phyloP scores from a whole-genome alignment of 148 eudicot genomes.

The Camellia granthamiana region DNA sequence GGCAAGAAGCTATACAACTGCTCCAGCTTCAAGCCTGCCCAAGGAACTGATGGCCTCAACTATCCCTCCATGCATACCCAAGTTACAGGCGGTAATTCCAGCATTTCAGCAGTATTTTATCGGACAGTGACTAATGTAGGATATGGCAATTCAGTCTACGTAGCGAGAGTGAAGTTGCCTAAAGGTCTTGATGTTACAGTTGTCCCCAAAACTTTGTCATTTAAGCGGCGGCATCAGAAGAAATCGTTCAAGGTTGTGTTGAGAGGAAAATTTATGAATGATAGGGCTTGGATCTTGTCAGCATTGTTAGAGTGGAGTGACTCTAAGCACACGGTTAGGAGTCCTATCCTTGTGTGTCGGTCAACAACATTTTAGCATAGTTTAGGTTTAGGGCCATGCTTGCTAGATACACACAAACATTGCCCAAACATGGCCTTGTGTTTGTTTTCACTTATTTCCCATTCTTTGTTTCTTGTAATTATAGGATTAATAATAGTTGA shows the following conservation, averaged over 20 bases:
- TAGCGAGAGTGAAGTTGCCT: conserved; percentile 36
- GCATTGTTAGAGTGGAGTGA: conserved; percentile 53
- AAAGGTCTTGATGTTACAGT: conserved; percentile 41
- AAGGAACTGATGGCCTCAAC: conserved; percentile 70
- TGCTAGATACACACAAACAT: no score
- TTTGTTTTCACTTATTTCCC: no score
- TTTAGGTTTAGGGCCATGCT: no score
- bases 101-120: conserved; percentile 35
- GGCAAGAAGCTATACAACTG: conserved; percentile 42
- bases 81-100: conserved; percentile 9
- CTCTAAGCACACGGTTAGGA: conserved; percentile 44
- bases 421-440: no score
- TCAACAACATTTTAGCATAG: not conserved
- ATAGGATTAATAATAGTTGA: not conserved
- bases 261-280: conserved; percentile 32
- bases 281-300: conserved; percentile 18
- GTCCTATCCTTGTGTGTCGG: conserved; percentile 57
- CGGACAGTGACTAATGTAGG: conserved; percentile 74
- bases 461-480: not conserved
- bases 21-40: conserved; percentile 30
- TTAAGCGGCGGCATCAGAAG: conserved; percentile 31
- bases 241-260: conserved; percentile 47
- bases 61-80: conserved; percentile 74
- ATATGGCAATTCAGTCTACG: conserved; percentile 26
- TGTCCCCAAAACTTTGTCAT: conserved; percentile 41